phyloP scores from a whole-genome alignment of 371 early-diverging fungal genomes.

The Saksenaea oblongispora region DNA sequence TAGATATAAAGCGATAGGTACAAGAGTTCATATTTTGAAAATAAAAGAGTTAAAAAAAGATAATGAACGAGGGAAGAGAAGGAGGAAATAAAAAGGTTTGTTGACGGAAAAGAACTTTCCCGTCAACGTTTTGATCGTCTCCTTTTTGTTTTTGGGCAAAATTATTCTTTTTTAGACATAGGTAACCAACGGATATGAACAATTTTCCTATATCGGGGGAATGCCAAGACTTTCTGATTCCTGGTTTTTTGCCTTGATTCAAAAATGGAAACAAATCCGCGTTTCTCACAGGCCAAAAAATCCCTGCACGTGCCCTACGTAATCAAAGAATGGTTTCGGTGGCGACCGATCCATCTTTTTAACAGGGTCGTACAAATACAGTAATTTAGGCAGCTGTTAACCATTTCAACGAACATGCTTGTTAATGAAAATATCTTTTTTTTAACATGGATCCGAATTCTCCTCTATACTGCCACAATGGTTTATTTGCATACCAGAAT shows the following conservation, averaged over 20 bases:
- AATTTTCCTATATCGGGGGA: constrained; percentile 10
- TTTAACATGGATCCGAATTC: too few species aligned
- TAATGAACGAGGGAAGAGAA: background rate
- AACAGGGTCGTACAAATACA: background rate
- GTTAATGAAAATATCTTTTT: too few species aligned
- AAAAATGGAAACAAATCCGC: constrained; percentile 10
- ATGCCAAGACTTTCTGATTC: constrained; percentile 10
- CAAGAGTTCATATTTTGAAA: constrained; percentile 10
- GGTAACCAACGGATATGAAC: constrained; percentile 10
- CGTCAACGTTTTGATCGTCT: constrained; percentile 9
- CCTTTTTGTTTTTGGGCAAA: constrained; percentile 10
- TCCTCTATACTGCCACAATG: too few species aligned
- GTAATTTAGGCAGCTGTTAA: too few species aligned
- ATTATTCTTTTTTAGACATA: constrained; percentile 11
- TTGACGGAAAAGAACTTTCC: constrained; percentile 26
- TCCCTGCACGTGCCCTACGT: constrained; percentile 2
- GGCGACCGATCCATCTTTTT: constrained; percentile 7
- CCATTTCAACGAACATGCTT: too few species aligned
- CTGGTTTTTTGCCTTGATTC: background rate
- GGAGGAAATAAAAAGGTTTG: constrained; percentile 9
- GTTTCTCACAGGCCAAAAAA: background rate
- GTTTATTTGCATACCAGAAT: too few species aligned
- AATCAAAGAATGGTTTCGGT: constrained; percentile 5
- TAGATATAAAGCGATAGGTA: constrained; percentile 9
- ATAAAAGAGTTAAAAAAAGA: constrained; percentile 8